Evolutionary conservation across 176 grass and related monocot genomes (phyloP).

Genomic region (Miscanthus lutarioriparius): DNA sequence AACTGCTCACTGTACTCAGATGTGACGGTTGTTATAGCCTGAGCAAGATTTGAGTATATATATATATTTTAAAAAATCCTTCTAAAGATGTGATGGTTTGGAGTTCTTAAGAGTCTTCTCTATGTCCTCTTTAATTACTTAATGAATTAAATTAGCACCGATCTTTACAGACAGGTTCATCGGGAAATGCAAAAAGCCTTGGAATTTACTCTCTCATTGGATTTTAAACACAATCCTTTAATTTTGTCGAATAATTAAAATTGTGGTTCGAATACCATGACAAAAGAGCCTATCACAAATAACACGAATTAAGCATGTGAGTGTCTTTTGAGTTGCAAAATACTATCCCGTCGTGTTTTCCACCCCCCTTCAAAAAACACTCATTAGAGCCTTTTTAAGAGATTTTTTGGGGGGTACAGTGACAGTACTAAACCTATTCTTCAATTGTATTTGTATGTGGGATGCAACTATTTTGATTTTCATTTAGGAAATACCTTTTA

Average conservation of each 20-base stretch:
- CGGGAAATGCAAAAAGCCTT: too few relatives aligned
- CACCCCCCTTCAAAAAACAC: neutral
- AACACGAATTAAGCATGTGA: neutral
- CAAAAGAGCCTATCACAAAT: neutral
- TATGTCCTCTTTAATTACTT: neutral
- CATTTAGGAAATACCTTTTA: neutral
- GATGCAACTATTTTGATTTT: neutral
- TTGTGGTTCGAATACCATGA: neutral
- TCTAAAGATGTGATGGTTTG: neutral
- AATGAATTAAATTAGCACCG: neutral
- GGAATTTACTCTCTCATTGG: neutral
- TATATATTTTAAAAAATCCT: neutral
- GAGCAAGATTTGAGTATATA: too few relatives aligned
- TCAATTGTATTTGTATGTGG: neutral
- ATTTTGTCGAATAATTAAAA: neutral
- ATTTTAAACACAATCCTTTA: neutral
- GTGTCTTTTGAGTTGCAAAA: neutral
- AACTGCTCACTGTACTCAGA: neutral
- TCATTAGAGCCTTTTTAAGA: neutral
- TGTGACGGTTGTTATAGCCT: neutral
- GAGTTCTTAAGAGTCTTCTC: neutral
- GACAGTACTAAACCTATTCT: neutral
- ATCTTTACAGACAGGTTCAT: neutral
- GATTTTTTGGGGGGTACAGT: neutral
- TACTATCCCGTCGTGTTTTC: neutral